Evolutionary conservation across 2,329 filamentous ascomycete species (phyloP).

Genomic region (Colletotrichum noveboracense): DNA sequence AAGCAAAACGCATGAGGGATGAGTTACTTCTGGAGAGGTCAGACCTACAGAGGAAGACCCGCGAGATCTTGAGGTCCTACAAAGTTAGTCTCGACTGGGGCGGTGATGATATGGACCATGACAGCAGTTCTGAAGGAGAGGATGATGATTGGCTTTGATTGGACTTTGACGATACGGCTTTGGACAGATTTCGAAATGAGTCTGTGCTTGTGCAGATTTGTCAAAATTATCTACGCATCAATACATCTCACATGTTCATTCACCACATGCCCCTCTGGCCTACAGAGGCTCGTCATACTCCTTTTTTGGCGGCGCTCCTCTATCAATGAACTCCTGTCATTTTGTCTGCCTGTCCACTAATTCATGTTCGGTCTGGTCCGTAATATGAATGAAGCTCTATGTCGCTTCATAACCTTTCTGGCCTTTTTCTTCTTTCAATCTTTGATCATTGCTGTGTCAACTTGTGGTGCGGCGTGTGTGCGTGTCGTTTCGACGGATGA

Average conservation of each 20-base stretch:
- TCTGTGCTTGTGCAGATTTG: no score
- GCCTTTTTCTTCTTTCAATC: no score
- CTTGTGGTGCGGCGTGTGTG: neutral
- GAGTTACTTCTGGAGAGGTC: neutral
- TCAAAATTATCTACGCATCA: no score
- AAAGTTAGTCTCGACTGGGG: neutral
- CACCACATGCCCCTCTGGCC: no score
- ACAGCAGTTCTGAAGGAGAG: neutral
- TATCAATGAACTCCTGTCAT: no score
- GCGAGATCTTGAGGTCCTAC: neutral
- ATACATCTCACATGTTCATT: no score
- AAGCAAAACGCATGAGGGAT: neutral
- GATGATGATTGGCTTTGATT: neutral
- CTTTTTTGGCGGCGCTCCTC: no score
- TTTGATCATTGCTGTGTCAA: neutral
- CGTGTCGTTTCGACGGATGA: neutral
- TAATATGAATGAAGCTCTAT: no score
- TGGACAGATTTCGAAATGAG: neutral
- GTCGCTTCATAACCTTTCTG: neutral
- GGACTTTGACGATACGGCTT: rapidly evolving
- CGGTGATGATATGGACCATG: neutral
- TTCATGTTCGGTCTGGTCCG: no score
- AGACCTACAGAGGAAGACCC: rapidly evolving
- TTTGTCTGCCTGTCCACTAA: no score
- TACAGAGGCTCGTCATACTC: no score